Percentiles rank a stretch among this genome's conserved stretches.
Conservation (phyloP, 805 yeast species). For the Candida hispaniensis region DNA sequence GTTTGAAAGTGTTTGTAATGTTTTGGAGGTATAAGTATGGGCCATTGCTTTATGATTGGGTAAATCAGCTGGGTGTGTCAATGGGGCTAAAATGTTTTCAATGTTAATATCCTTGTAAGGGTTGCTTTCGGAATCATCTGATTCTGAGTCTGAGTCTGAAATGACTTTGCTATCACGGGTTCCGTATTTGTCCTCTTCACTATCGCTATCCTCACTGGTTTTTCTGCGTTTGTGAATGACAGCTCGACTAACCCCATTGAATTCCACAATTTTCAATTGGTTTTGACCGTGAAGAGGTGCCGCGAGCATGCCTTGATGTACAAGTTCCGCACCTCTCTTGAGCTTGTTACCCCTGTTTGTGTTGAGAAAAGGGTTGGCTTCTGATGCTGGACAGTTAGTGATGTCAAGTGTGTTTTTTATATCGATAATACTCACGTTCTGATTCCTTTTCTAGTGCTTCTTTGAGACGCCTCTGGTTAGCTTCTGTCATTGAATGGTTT, state of each 20-base stretch:
- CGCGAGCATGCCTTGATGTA: slow-evolving; percentile 37
- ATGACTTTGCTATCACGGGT: slow-evolving; percentile 24
- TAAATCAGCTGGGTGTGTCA: slow-evolving; percentile 70
- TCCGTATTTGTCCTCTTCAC: slow-evolving; percentile 27
- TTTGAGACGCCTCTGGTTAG: slow-evolving; percentile 15
- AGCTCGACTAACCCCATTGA: slow-evolving; percentile 24
- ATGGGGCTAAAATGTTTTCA: slow-evolving; percentile 58
- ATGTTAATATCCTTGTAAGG: slow-evolving; percentile 43
- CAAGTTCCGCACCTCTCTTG: slow-evolving; percentile 38
- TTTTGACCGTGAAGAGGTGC: slow-evolving; percentile 23
- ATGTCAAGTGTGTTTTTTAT: not conserved
- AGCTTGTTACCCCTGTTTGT: slow-evolving; percentile 52
- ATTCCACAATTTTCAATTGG: slow-evolving; percentile 26
- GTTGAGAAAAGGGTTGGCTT: slow-evolving; percentile 26
- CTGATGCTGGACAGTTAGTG: slow-evolving; percentile 22
- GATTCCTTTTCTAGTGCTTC: slow-evolving; percentile 15
- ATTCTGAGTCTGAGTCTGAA: slow-evolving; percentile 1
- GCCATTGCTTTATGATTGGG: slow-evolving; percentile 58
- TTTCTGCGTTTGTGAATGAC: slow-evolving; percentile 23
- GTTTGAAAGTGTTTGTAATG: slow-evolving; percentile 50
- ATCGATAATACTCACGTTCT: slow-evolving; percentile 5
- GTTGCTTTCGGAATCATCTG: slow-evolving; percentile 29
- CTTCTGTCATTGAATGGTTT: too few relatives aligned
- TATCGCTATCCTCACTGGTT: slow-evolving; percentile 16
- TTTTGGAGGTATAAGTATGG: slow-evolving; percentile 48